These are phyloP conservation scores for Neovahlkampfia damariscottae DNA, from an alignment of 78 protist genomes.

Conservation along the genomic window DNA sequence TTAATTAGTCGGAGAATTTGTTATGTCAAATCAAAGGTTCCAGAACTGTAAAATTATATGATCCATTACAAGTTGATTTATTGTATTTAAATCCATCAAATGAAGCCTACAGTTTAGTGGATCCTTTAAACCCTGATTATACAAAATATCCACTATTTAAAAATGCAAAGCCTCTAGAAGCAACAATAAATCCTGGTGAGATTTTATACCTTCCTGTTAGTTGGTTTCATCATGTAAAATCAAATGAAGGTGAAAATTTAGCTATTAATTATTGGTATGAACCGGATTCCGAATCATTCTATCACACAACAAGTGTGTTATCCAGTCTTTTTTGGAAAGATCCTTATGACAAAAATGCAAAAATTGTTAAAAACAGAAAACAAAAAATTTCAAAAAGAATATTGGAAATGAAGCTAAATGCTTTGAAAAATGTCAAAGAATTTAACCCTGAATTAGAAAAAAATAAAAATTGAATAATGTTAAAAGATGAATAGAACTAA, in stretches of 20 bases:
- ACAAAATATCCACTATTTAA: not conserved
- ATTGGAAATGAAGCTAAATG: too few relatives aligned
- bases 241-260: not conserved
- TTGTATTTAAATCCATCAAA: not conserved
- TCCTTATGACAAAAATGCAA: too few relatives aligned
- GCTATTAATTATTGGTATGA: not conserved
- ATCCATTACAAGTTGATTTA: not conserved
- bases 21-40: not conserved
- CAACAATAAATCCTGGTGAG: constrained; percentile 5
- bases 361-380: too few relatives aligned
- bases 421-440: too few relatives aligned
- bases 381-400: too few relatives aligned
- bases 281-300: too few relatives aligned
- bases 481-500: too few relatives aligned
- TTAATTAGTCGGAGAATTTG: not conserved
- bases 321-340: too few relatives aligned
- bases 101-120: constrained; percentile 3
- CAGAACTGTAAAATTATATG: not conserved
- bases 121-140: constrained; percentile 24
- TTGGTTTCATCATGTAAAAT: constrained; percentile 13
- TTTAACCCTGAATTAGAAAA: too few relatives aligned
- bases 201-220: constrained; percentile 6
- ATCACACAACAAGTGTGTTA: too few relatives aligned
- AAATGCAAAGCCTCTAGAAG: not conserved
- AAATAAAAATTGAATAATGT: too few relatives aligned